Evolutionary conservation across 2,329 filamentous ascomycete genomes (phyloP).

Genomic region (Hypoxylon sp.): DNA sequence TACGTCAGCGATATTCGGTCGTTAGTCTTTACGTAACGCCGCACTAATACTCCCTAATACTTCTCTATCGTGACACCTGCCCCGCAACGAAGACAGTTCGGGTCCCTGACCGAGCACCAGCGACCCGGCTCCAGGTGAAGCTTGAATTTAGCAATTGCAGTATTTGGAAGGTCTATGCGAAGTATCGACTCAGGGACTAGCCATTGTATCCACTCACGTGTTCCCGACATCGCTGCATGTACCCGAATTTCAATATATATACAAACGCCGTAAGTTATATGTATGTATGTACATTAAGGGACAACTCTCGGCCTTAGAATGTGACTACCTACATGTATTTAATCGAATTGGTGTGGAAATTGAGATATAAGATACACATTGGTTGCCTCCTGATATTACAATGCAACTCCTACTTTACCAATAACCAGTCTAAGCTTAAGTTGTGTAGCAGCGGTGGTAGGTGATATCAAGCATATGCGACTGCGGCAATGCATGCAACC

Average conservation of each 20-base stretch:
- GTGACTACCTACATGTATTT: background rate
- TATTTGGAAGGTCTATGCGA: constrained; percentile 46
- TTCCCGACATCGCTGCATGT: constrained; percentile 36
- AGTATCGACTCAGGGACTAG: constrained; percentile 13
- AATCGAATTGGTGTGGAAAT: constrained; percentile 6
- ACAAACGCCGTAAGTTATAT: constrained; percentile 7
- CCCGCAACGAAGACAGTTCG: constrained; percentile 20
- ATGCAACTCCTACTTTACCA: constrained; percentile 14
- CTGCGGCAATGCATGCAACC: constrained; percentile 33
- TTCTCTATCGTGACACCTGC: constrained; percentile 24
- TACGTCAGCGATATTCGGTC: constrained; percentile 46
- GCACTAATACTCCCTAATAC: constrained; percentile 4
- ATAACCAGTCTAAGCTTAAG: constrained; percentile 17
- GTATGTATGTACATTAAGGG: background rate
- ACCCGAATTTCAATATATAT: constrained; percentile 11
- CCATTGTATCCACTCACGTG: constrained; percentile 18
- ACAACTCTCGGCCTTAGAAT: constrained; percentile 1
- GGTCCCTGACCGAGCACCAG: constrained; percentile 28
- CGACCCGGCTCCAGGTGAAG: constrained; percentile 34
- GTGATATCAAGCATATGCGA: constrained; percentile 22
- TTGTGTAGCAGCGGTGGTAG: constrained; percentile 26
- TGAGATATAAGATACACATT: constrained; percentile 2
- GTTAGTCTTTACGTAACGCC: constrained; percentile 36
- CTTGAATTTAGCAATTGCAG: constrained; percentile 34
- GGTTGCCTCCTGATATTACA: background rate